phyloP scores from a whole-genome alignment of 805 yeast genomes.

The Candida odintsovae region DNA sequence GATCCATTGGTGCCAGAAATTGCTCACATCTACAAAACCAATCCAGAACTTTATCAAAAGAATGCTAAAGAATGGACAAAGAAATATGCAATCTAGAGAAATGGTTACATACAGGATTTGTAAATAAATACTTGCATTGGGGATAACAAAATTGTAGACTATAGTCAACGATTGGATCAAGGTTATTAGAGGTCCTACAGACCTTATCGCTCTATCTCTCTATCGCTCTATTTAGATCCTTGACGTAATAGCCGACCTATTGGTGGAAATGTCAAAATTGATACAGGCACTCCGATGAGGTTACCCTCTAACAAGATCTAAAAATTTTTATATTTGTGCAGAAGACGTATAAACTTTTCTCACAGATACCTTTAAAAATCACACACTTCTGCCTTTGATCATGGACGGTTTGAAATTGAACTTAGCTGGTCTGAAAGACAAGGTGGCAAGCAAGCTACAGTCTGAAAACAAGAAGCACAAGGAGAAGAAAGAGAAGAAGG shows the following conservation, averaged over 20 bases:
- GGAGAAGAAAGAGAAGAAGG: constrained; percentile 14
- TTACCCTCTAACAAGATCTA: constrained; percentile 1
- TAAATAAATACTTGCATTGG: constrained; percentile 16
- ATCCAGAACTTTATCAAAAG: constrained; percentile 89
- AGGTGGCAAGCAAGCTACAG: constrained; percentile 48
- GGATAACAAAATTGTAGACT: not conserved
- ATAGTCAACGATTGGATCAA: too few species aligned
- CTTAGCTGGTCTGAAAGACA: constrained; percentile 55
- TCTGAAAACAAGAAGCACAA: constrained; percentile 21
- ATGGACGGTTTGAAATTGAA: constrained; percentile 26
- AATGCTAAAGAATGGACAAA: constrained; percentile 98
- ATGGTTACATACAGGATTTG: constrained; percentile 5
- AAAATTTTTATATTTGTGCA: constrained; percentile 2
- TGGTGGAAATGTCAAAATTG: not conserved
- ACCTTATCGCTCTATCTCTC: too few species aligned
- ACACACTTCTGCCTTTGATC: not conserved
- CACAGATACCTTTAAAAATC: not conserved
- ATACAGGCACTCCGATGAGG: constrained; percentile 9
- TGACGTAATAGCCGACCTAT: too few species aligned
- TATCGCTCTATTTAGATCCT: too few species aligned
- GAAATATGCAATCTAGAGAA: constrained; percentile 73
- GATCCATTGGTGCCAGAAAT: constrained; percentile 99
- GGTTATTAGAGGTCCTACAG: too few species aligned
- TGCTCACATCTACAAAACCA: constrained; percentile 93
- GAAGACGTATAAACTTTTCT: not conserved